Conservation (phyloP, 164 flowering plant species). For the Chimonanthus salicifolius region DNA sequence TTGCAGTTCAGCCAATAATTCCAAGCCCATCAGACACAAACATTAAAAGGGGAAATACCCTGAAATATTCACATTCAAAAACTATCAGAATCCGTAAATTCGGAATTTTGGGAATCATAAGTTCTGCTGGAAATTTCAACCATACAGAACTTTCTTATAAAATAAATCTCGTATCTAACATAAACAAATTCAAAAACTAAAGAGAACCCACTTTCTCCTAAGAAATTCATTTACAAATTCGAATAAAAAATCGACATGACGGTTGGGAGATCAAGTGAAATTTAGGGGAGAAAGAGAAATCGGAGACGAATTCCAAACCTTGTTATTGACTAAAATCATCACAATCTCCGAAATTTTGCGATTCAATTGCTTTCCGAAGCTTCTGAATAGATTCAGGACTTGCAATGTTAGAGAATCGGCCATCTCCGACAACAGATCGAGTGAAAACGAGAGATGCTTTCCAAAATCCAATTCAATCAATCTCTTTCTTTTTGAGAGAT, state of each 20-base stretch:
- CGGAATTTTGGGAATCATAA: too few relatives aligned
- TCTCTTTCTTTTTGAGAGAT: neutral
- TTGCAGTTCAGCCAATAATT: too few relatives aligned
- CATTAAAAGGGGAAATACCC: too few relatives aligned
- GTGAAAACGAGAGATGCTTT: neutral
- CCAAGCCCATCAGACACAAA: too few relatives aligned
- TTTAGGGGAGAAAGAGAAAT: neutral
- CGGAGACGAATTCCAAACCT: conserved; percentile 17
- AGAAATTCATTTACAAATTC: neutral
- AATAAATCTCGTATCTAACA: too few relatives aligned
- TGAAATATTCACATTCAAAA: too few relatives aligned
- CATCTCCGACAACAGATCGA: conserved; percentile 10
- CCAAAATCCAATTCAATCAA: neutral
- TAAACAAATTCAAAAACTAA: too few relatives aligned
- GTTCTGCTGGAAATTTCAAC: too few relatives aligned
- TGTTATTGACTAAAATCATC: conserved; percentile 24
- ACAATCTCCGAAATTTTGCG: conserved; percentile 21
- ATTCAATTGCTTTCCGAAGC: conserved; percentile 19
- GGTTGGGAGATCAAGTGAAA: neutral
- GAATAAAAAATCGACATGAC: neutral
- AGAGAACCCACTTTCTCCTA: neutral
- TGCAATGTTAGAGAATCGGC: conserved; percentile 19
- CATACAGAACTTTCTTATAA: too few relatives aligned
- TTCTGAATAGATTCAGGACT: conserved; percentile 14
- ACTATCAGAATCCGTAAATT: too few relatives aligned